Evolutionary conservation across 164 flowering plant genomes (phyloP).

Genomic region (Vitis rotundifolia): DNA sequence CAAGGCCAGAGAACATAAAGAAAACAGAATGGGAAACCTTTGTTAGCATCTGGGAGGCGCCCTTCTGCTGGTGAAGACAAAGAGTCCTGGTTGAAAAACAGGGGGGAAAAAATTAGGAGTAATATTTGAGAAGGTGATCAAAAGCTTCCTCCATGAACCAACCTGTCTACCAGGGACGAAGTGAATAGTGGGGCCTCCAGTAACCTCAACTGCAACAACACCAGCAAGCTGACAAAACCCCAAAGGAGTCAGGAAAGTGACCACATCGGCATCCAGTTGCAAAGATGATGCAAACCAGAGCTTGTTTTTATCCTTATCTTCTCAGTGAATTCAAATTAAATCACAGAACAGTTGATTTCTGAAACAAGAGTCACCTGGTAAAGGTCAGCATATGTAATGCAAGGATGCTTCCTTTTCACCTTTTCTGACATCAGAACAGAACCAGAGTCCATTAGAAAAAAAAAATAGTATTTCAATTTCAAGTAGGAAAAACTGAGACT

Average conservation of each 20-base stretch:
- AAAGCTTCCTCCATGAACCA: background rate
- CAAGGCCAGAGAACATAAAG: background rate
- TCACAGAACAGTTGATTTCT: background rate
- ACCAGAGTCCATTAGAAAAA: conserved; percentile 1
- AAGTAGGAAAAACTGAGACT: background rate
- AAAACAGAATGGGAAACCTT: conserved; percentile 17
- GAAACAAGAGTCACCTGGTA: conserved; percentile 47
- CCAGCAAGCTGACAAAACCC: conserved; percentile 39
- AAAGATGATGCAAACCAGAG: no score
- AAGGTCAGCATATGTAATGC: conserved; percentile 59
- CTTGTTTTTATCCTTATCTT: no score
- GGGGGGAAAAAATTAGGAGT: no score
- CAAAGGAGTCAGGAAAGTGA: background rate
- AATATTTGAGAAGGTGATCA: background rate
- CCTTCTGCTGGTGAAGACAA: conserved; percentile 35
- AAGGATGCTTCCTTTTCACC: conserved; percentile 53
- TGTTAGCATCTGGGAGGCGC: conserved; percentile 42
- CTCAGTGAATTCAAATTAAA: no score
- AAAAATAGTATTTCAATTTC: background rate
- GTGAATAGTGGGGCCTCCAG: conserved; percentile 43
- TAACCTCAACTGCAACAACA: conserved; percentile 44
- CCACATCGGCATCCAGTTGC: no score
- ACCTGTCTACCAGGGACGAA: conserved; percentile 48
- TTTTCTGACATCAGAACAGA: conserved; percentile 37
- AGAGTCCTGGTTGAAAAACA: conserved; percentile 28